Evolutionary conservation across 1,139 yeast genomes (phyloP).

Genomic region (Wickerhamomyces sp.): DNA sequence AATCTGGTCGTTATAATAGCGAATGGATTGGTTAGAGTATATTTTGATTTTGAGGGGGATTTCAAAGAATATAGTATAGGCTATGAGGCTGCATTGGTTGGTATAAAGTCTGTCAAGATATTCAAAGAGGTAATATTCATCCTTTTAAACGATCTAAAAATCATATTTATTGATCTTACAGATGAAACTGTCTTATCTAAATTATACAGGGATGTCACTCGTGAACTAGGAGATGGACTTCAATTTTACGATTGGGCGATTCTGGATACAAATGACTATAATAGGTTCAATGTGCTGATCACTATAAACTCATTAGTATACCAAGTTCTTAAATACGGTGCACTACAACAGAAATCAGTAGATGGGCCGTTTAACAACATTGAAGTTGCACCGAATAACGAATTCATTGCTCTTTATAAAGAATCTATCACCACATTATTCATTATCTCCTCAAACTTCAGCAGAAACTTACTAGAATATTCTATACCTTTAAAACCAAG

Average conservation of each 20-base stretch:
- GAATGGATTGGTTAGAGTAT: slow-evolving; percentile 55
- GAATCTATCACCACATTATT: slow-evolving; percentile 40
- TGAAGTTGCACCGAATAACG: slow-evolving; percentile 56
- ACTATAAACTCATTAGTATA: slow-evolving; percentile 16
- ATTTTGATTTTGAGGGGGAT: slow-evolving; percentile 52
- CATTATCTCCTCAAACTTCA: slow-evolving; percentile 50
- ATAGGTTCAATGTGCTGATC: slow-evolving; percentile 7
- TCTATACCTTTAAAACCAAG: slow-evolving; percentile 34
- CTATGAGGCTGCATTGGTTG: slow-evolving; percentile 9
- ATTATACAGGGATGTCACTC: slow-evolving; percentile 10
- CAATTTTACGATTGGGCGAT: slow-evolving; percentile 18
- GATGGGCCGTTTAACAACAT: slow-evolving; percentile 56
- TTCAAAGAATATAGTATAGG: slow-evolving; percentile 19
- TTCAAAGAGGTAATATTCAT: slow-evolving; percentile 31
- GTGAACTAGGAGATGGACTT: slow-evolving; percentile 8
- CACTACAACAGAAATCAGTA: slow-evolving; percentile 20
- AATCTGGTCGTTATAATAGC: slow-evolving; percentile 58
- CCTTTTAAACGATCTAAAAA: slow-evolving; percentile 17
- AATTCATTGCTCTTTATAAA: slow-evolving; percentile 55
- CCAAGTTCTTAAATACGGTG: slow-evolving; percentile 8
- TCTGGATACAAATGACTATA: slow-evolving; percentile 3
- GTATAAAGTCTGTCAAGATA: slow-evolving; percentile 17
- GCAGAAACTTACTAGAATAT: slow-evolving; percentile 48
- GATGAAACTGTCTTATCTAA: slow-evolving; percentile 9
- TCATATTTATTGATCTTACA: slow-evolving; percentile 9